Conservation (phyloP, 129 eudicot genomes). For the Mikania micrantha region DNA sequence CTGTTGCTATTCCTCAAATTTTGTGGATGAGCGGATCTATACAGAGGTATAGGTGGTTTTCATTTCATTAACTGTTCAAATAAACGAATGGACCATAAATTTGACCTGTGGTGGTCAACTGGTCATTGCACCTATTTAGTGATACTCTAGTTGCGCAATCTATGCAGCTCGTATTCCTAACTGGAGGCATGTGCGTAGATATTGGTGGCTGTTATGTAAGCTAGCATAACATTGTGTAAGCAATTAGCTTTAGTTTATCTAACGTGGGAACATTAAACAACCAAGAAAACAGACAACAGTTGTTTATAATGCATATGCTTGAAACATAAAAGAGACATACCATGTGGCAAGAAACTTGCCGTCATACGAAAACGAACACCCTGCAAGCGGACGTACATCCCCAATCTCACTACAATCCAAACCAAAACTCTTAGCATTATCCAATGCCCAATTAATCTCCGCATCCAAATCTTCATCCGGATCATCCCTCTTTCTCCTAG, state of each 20-base stretch:
- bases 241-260: too few relatives aligned
- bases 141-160: neutral
- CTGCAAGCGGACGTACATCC: conserved; percentile 87
- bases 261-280: too few relatives aligned
- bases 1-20: too few relatives aligned
- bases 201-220: too few relatives aligned
- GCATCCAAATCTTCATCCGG: conserved; percentile 98
- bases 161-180: too few relatives aligned
- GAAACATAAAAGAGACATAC: conserved; percentile 31
- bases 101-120: neutral
- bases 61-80: too few relatives aligned
- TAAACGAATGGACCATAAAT: too few relatives aligned
- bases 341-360: conserved; percentile 90
- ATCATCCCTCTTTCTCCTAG: conserved; percentile 76
- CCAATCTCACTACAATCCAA: conserved; percentile 79
- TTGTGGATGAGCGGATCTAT: too few relatives aligned
- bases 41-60: too few relatives aligned
- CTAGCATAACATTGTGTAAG: too few relatives aligned
- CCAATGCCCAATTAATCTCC: conserved; percentile 73
- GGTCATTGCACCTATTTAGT: neutral
- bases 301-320: neutral
- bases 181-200: too few relatives aligned
- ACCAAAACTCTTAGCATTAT: conserved; percentile 50
- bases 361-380: conserved; percentile 72
- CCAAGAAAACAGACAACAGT: too few relatives aligned